phyloP scores from a whole-genome alignment of 2,329 filamentous ascomycete genomes.

The Tolypocladium nubicola region DNA sequence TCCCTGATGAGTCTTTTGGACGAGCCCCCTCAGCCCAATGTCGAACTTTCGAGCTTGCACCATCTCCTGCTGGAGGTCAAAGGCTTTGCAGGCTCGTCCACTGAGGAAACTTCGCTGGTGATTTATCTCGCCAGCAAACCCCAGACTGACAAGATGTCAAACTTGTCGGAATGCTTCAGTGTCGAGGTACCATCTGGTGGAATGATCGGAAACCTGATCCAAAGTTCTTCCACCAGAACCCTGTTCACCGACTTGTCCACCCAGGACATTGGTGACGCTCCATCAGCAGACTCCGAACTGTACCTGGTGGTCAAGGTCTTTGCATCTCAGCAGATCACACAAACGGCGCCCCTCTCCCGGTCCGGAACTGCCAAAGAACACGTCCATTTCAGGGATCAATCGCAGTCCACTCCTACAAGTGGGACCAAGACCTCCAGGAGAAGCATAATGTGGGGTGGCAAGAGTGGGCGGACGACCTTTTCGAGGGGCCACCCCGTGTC shows the following conservation, averaged over 20 bases:
- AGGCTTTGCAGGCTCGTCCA: conserved; percentile 65
- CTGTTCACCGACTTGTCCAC: conserved; percentile 80
- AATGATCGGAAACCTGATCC: conserved; percentile 52
- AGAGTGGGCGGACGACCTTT: conserved; percentile 41
- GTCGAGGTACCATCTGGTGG: conserved; percentile 70
- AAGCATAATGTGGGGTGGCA: conserved; percentile 62
- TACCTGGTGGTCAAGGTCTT: conserved; percentile 79
- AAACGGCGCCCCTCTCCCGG: conserved; percentile 37
- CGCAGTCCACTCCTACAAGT: conserved; percentile 37
- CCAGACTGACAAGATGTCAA: conserved; percentile 49
- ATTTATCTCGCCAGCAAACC: conserved; percentile 69
- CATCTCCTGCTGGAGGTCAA: conserved; percentile 78
- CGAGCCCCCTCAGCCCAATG: conserved; percentile 57
- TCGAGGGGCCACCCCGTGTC: conserved; percentile 36
- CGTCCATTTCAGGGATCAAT: conserved; percentile 29
- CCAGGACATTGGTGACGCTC: conserved; percentile 55
- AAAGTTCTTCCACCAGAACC: conserved; percentile 64
- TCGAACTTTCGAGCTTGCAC: conserved; percentile 64
- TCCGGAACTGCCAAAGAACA: conserved; percentile 35
- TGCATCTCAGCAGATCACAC: conserved; percentile 39
- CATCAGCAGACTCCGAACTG: conserved; percentile 58
- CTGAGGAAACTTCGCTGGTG: conserved; percentile 65
- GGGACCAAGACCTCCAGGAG: conserved; percentile 46
- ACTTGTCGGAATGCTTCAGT: conserved; percentile 73
- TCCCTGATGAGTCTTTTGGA: conserved; percentile 93